Evolutionary conservation across 192 early-diverging fungal species (phyloP).

Genomic region (Thamnidium elegans): DNA sequence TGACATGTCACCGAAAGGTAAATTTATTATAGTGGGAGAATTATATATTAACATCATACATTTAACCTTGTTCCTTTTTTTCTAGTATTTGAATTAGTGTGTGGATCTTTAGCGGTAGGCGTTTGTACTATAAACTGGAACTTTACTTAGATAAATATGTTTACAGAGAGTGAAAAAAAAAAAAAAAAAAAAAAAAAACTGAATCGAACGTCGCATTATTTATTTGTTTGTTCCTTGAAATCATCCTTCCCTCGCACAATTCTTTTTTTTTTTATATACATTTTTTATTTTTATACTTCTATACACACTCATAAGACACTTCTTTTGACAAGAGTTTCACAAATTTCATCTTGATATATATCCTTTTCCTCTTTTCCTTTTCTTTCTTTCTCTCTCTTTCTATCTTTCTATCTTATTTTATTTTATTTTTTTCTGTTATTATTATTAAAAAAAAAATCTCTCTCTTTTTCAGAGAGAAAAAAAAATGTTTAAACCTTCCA

Average conservation of each 20-base stretch:
- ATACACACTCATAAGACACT: conserved; percentile 5
- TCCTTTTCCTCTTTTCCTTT: neutral
- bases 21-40: too few relatives aligned
- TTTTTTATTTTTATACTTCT: conserved; percentile 13
- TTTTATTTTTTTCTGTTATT: too few relatives aligned
- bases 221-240: neutral
- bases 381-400: neutral
- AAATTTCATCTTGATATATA: too few relatives aligned
- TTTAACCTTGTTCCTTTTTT: neutral
- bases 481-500: conserved; percentile 2
- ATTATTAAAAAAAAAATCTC: too few relatives aligned
- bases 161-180: too few relatives aligned
- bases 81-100: conserved; percentile 24
- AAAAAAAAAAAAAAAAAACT: too few relatives aligned
- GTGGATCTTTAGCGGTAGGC: conserved; percentile 15
- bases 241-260: conserved; percentile 16
- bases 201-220: neutral
- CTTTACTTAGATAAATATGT: neutral
- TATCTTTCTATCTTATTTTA: neutral
- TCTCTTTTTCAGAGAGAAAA: too few relatives aligned
- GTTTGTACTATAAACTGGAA: conserved; percentile 27
- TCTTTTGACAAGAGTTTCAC: neutral
- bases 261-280: conserved; percentile 7
- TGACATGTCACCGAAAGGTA: conserved; percentile 32
- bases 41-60: neutral